phyloP scores from a whole-genome alignment of 306 rosid genomes.

The Betula pendula region DNA sequence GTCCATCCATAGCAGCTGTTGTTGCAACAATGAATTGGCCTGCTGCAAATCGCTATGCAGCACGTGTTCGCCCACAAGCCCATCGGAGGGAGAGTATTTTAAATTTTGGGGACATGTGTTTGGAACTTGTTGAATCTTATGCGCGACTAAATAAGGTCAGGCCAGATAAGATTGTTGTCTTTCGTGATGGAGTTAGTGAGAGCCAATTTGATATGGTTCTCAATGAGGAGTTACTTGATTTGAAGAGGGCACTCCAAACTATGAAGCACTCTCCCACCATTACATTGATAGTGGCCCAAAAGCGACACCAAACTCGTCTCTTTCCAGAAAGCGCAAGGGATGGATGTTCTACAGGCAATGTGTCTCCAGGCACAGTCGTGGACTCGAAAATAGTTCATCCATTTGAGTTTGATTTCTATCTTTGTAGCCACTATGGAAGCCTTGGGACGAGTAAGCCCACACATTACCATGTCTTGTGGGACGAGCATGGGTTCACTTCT shows the following conservation, averaged over 20 bases:
- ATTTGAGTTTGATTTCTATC: conserved; percentile 76
- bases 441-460: conserved; percentile 86
- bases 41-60: conserved; percentile 76
- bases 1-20: conserved; percentile 80
- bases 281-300: conserved; percentile 74
- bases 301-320: conserved; percentile 72
- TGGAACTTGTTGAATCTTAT: conserved; percentile 63
- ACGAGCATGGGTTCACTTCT: conserved; percentile 71
- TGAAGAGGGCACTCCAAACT: conserved; percentile 41
- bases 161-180: conserved; percentile 59
- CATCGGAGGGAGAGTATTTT: conserved; percentile 54
- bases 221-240: conserved; percentile 63
- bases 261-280: conserved; percentile 50
- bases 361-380: conserved; percentile 72
- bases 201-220: conserved; percentile 87
- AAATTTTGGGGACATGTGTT: conserved; percentile 59
- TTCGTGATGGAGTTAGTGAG: conserved; percentile 82
- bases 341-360: conserved; percentile 47
- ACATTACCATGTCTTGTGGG: conserved; percentile 76
- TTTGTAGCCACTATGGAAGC: conserved; percentile 71
- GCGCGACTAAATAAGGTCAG: conserved; percentile 38
- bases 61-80: conserved; percentile 56
- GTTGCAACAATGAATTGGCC: conserved; percentile 87
- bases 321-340: conserved; percentile 46
- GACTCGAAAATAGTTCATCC: conserved; percentile 66